Conservation (phyloP, 2,329 filamentous ascomycete genomes). For the Fusarium lyarnte region DNA sequence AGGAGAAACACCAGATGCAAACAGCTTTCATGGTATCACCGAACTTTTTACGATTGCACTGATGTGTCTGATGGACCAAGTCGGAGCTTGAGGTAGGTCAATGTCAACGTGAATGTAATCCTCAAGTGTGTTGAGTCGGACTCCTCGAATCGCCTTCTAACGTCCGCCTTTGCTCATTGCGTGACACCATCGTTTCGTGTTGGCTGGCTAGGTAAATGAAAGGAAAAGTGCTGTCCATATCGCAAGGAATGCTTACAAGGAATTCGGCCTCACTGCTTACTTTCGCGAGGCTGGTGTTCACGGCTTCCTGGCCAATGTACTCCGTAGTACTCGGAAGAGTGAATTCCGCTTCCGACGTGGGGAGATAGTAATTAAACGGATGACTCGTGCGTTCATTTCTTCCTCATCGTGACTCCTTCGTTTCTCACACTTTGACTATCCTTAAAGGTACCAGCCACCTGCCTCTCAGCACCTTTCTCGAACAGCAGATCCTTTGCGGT, state of each 20-base stretch:
- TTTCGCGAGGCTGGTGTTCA: not conserved
- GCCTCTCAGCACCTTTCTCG: too few species aligned
- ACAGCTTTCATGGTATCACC: not conserved
- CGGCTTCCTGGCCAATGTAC: not conserved
- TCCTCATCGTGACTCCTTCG: not conserved
- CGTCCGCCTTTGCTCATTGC: not conserved
- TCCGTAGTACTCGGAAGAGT: not conserved
- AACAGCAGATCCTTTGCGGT: accelerated
- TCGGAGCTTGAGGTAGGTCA: not conserved
- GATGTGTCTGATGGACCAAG: not conserved
- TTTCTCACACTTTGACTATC: not conserved
- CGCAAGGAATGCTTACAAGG: not conserved
- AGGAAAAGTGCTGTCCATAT: not conserved
- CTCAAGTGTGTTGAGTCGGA: not conserved
- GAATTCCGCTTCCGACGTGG: not conserved
- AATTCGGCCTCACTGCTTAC: not conserved
- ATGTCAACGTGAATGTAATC: too few species aligned
- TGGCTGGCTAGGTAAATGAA: not conserved
- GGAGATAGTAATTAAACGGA: not conserved
- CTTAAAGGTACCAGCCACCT: not conserved
- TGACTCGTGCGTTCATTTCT: not conserved
- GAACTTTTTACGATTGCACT: too few species aligned
- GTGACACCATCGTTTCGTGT: not conserved
- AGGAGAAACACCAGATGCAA: not conserved
- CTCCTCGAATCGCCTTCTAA: not conserved